These are phyloP conservation scores for Buddleja alternifolia DNA, from an alignment of 257 asterid genomes.

Conservation along the genomic window DNA sequence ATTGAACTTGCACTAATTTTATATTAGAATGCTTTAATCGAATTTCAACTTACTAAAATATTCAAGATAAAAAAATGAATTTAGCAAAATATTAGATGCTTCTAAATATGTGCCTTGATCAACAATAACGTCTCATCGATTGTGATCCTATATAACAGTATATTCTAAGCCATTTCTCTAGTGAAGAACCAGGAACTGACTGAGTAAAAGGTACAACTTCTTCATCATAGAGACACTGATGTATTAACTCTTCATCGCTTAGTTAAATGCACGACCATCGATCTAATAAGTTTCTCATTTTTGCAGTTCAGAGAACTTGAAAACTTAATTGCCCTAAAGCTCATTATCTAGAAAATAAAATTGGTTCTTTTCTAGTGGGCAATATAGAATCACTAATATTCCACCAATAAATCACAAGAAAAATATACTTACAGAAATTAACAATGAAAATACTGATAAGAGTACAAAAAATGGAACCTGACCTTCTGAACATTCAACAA, in stretches of 20 bases:
- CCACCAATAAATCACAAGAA: background rate
- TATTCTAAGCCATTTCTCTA: background rate
- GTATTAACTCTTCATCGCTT: background rate
- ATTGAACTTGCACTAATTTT: background rate
- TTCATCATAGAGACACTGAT: background rate
- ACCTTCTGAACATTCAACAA: slow-evolving; percentile 81
- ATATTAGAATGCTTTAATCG: background rate
- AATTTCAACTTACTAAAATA: background rate
- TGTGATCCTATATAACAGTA: too few relatives aligned
- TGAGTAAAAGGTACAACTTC: background rate
- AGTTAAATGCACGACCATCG: background rate
- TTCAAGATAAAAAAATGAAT: background rate
- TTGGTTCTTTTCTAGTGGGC: too few relatives aligned
- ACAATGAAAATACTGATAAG: background rate
- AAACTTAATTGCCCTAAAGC: background rate
- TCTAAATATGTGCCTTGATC: background rate
- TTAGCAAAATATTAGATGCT: too few relatives aligned
- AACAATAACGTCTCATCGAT: background rate
- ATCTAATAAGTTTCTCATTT: background rate
- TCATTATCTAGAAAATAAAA: too few relatives aligned
- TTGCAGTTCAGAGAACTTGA: slow-evolving; percentile 9
- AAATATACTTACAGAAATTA: background rate
- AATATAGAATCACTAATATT: too few relatives aligned
- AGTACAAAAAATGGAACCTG: slow-evolving; percentile 38
- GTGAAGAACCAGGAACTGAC: background rate